Evolutionary conservation across 352 stramenopile species (phyloP).

Genomic region (Globisporangium splendens): DNA sequence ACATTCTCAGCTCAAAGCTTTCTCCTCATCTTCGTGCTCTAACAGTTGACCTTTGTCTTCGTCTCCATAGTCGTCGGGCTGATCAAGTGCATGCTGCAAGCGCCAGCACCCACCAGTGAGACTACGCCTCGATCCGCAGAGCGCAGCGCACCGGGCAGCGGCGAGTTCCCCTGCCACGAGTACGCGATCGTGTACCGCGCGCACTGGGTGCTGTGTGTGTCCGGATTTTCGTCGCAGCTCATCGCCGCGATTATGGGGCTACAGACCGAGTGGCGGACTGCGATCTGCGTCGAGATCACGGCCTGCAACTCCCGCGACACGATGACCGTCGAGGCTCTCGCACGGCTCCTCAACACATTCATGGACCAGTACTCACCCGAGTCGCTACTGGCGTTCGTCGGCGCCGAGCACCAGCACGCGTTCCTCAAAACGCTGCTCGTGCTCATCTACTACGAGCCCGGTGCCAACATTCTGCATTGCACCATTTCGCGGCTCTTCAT

Average conservation of each 20-base stretch:
- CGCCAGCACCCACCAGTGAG: slow-evolving; percentile 16
- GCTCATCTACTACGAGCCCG: slow-evolving; percentile 70
- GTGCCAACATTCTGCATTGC: slow-evolving; percentile 77
- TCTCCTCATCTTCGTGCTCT: background rate
- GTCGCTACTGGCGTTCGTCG: slow-evolving; percentile 48
- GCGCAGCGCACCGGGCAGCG: slow-evolving; percentile 5
- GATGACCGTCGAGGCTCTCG: slow-evolving; percentile 65
- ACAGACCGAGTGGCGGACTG: slow-evolving; percentile 19
- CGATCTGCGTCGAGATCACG: slow-evolving; percentile 32
- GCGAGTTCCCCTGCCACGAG: slow-evolving; percentile 51
- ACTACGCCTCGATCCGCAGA: slow-evolving; percentile 15
- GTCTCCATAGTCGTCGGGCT: slow-evolving; percentile 32
- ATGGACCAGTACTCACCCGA: slow-evolving; percentile 73
- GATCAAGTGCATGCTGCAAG: slow-evolving; percentile 45
- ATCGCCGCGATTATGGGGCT: slow-evolving; percentile 55
- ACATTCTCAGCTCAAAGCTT: slow-evolving; percentile 10
- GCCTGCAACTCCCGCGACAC: slow-evolving; percentile 47
- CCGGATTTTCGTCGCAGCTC: slow-evolving; percentile 55
- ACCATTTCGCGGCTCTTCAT: slow-evolving; percentile 68
- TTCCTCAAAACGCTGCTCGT: slow-evolving; percentile 59
- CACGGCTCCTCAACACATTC: slow-evolving; percentile 52
- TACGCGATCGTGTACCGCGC: slow-evolving; percentile 59
- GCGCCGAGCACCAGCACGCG: slow-evolving; percentile 23
- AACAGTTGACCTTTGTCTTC: no score
- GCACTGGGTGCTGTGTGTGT: slow-evolving; percentile 61